Conservation (phyloP, 345 rosid genomes). For the Citrus mangshanensis region DNA sequence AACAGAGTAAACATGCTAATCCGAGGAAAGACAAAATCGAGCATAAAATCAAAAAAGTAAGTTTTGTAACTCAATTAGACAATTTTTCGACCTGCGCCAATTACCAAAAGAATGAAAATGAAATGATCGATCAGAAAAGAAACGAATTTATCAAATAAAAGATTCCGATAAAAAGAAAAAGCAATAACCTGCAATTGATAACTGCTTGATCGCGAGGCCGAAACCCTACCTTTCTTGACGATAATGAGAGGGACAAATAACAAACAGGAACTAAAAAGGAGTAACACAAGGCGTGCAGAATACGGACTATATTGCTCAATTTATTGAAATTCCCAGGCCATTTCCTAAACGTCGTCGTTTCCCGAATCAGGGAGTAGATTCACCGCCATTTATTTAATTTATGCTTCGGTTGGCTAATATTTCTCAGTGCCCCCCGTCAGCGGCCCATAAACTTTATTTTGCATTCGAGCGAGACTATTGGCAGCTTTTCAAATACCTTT, state of each 20-base stretch:
- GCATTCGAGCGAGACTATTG: no score
- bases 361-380: no score
- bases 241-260: background rate
- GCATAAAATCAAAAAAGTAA: no score
- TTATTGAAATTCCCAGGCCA: background rate
- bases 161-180: background rate
- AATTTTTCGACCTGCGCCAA: background rate
- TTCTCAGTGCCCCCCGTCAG: background rate
- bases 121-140: background rate
- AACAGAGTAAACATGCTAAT: background rate
- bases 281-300: accelerated
- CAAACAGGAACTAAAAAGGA: no score
- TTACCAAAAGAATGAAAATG: background rate
- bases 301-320: background rate
- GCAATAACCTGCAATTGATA: background rate
- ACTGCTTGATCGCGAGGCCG: background rate
- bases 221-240: background rate
- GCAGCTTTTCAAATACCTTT: no score
- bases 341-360: no score
- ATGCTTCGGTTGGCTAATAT: background rate
- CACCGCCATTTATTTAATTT: no score
- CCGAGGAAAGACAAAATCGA: background rate
- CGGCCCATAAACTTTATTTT: no score
- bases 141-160: background rate
- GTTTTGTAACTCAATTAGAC: background rate